These are phyloP conservation scores for Stachybotrys echinatus DNA, from an alignment of 2,329 filamentous ascomycete genomes.

Conservation along the genomic window DNA sequence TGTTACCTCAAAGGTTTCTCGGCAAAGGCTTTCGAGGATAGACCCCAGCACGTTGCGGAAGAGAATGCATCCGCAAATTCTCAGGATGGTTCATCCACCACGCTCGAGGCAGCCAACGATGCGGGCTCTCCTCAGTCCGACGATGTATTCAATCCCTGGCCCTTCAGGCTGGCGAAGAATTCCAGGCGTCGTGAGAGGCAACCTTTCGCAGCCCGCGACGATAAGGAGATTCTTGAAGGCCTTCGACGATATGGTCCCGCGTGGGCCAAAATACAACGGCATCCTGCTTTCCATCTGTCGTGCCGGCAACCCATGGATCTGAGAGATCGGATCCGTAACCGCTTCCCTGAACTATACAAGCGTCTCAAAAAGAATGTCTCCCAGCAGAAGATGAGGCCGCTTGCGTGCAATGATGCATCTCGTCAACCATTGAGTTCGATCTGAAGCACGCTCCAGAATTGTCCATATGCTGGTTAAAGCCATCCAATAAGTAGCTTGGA, in stretches of 20 bases:
- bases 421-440: too few species aligned
- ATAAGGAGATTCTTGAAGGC: slow-evolving; percentile 1
- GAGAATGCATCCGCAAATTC: background rate
- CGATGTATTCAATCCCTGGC: background rate
- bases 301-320: background rate
- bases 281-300: background rate
- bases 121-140: background rate
- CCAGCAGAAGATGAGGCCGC: too few species aligned
- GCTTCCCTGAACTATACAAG: background rate
- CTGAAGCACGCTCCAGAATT: too few species aligned
- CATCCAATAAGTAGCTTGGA: too few species aligned
- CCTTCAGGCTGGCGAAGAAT: background rate
- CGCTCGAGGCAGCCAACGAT: background rate
- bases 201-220: background rate
- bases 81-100: background rate
- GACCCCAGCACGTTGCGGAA: too few species aligned
- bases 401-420: too few species aligned
- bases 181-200: background rate
- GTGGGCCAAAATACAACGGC: background rate
- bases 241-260: background rate
- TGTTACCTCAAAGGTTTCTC: background rate
- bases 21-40: background rate
- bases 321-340: background rate
- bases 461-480: too few species aligned
- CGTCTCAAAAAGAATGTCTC: background rate